Conservation (phyloP, 1,284 basidiomycete genomes). For the Leccinum insolens region DNA sequence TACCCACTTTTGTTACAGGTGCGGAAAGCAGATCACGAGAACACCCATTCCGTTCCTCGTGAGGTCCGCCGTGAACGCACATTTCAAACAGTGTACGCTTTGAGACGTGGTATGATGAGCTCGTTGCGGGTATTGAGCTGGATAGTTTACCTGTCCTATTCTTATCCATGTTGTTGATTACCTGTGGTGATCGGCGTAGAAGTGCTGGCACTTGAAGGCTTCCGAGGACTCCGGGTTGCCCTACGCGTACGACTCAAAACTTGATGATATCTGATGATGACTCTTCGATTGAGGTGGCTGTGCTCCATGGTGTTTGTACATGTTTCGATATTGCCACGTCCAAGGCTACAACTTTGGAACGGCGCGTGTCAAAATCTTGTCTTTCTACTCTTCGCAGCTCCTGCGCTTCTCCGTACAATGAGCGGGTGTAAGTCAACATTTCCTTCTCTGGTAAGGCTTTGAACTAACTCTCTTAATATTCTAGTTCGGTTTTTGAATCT, state of each 20-base stretch:
- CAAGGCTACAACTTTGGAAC: conserved; percentile 20
- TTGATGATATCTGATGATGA: neutral
- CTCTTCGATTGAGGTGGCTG: conserved; percentile 20
- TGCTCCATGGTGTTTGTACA: conserved; percentile 27
- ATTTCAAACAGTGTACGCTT: conserved; percentile 42
- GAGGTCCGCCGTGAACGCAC: conserved; percentile 41
- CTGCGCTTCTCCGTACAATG: conserved; percentile 32
- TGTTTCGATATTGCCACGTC: conserved; percentile 38
- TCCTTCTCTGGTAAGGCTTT: conserved; percentile 29
- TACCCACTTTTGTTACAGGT: conserved; percentile 64
- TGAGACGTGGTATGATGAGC: conserved; percentile 11
- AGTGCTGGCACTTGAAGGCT: neutral
- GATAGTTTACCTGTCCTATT: neutral
- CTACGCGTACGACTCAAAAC: neutral
- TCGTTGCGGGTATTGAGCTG: neutral
- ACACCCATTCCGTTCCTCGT: conserved; percentile 48
- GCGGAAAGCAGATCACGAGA: conserved; percentile 53
- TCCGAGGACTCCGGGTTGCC: neutral
- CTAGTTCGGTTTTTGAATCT: conserved; percentile 92
- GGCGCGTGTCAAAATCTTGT: conserved; percentile 19
- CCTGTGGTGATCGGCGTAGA: neutral
- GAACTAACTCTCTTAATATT: neutral
- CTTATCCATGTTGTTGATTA: neutral
- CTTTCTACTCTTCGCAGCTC: conserved; percentile 19
- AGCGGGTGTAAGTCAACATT: conserved; percentile 39